Percentiles rank a stretch among this genome's conserved stretches.
phyloP scores from a whole-genome alignment of 805 yeast species.

The Yamadazyma philogaea region DNA sequence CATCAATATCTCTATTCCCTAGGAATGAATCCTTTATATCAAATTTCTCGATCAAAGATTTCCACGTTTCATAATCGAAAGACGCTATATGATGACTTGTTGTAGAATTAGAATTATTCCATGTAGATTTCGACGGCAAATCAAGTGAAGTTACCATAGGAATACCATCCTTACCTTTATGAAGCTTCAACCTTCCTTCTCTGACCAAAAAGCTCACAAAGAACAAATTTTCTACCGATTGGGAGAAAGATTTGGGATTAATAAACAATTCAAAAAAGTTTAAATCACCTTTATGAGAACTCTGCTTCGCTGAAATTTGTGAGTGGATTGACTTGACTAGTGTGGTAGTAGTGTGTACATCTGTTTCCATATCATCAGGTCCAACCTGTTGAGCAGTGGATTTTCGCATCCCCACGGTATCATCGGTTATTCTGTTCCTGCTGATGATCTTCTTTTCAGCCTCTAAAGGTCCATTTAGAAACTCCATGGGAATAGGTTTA shows the following conservation, averaged over 20 bases:
- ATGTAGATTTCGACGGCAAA: constrained; percentile 19
- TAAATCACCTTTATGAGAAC: constrained; percentile 30
- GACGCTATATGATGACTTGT: constrained; percentile 67
- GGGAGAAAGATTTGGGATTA: constrained; percentile 73
- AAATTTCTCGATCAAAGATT: constrained; percentile 48
- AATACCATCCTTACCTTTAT: constrained; percentile 38
- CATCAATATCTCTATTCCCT: constrained; percentile 37
- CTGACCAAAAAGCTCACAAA: constrained; percentile 76
- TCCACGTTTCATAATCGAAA: constrained; percentile 68
- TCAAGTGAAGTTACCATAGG: constrained; percentile 38
- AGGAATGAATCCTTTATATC: constrained; percentile 56
- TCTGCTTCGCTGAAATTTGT: constrained; percentile 28
- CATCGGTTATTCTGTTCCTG: constrained; percentile 36
- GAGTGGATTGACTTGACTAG: constrained; percentile 56
- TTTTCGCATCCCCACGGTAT: constrained; percentile 37
- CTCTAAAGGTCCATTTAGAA: constrained; percentile 68
- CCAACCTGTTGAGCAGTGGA: constrained; percentile 56
- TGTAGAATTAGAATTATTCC: background rate
- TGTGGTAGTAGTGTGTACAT: constrained; percentile 61
- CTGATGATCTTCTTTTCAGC: constrained; percentile 48
- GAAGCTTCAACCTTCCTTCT: constrained; percentile 60
- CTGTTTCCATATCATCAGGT: constrained; percentile 48
- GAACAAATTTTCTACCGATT: constrained; percentile 80
- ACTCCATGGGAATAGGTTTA: constrained; percentile 52
- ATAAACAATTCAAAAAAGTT: constrained; percentile 65